Evolutionary conservation across 306 rosid species (phyloP).

Genomic region (Castanea crenata): DNA sequence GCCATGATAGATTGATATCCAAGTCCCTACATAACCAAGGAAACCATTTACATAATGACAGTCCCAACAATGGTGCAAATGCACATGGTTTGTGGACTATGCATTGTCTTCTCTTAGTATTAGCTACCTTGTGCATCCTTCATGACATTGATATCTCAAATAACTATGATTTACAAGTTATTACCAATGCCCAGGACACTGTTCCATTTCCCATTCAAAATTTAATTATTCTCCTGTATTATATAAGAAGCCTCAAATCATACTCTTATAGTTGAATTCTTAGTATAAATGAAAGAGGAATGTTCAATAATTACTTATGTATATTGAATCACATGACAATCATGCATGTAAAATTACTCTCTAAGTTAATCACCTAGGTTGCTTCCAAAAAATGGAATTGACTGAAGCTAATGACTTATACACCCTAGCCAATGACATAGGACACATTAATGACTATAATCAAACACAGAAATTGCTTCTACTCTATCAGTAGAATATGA

Average conservation of each 20-base stretch:
- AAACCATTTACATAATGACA: background rate
- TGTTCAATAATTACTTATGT: too few relatives aligned
- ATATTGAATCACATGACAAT: too few relatives aligned
- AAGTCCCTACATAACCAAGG: conserved; percentile 50
- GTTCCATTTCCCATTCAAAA: background rate
- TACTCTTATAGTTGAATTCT: too few relatives aligned
- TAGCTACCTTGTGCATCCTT: background rate
- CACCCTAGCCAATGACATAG: background rate
- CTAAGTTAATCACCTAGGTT: background rate
- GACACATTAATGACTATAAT: background rate
- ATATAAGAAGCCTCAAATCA: background rate
- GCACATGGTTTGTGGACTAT: background rate
- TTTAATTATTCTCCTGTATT: background rate
- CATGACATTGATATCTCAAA: background rate
- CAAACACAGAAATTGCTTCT: background rate
- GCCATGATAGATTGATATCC: conserved; percentile 85
- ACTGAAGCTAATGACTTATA: background rate
- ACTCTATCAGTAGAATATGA: background rate
- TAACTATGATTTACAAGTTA: background rate
- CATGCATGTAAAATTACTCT: background rate
- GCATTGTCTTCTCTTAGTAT: background rate
- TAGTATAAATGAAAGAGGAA: too few relatives aligned
- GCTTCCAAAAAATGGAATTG: background rate
- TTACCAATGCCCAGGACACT: background rate
- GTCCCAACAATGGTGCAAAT: background rate